Evolutionary conservation across 192 early-diverging fungal species (phyloP), one percentile per base, ranked within the genome.

Genomic region (Podila minutissima): DNA sequence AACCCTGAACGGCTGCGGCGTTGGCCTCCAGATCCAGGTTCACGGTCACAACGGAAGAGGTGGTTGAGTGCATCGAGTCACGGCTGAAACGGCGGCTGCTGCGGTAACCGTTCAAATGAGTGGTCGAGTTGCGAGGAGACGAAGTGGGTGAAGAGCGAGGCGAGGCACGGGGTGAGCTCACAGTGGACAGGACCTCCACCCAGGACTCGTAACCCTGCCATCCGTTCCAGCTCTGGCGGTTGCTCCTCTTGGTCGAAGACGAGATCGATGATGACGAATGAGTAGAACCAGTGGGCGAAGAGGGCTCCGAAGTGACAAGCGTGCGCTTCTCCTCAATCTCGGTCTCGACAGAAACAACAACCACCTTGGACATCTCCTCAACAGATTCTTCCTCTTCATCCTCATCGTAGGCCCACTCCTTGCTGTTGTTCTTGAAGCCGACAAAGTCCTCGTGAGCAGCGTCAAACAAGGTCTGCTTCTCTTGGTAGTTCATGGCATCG

Each of bases 201-300:
- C 71, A 81, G 1, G 71, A 69, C 55, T 81, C 77, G 13, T 81
- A 81, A 41, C 77, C 77, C 20, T 81, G 77, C 77, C 77, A 81
- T 32, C 77, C 77, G 29, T 67, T 81, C 77, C 77, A 81, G 32
- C 71, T 73, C n/a, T 81, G 70, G 38, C 77, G 77, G 31, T 65
- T 22, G 22, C 37, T 74, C 66, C 69, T 81, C 48, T 72, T 81
- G 59, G 64, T 5, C 41, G 68, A 24, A 3, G 37, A 38, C 33
- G 33, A 50, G 26, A 62, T 20, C 10, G 46, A 35, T 15, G 70
- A 55, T 55, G 53, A 55, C 1, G 53, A 55, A 9, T 55, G 24
- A 61, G 31, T 31, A 31, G 59, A 61, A 13, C 31, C 31, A 19
- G 71, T 73, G 19, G 77, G 77, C 28, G 77, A 81, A 1, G 67